A percentile compares a stretch with the other conserved stretches of the same genome.
Evolutionary conservation across 495 filamentous ascomycete species (phyloP).

Genomic region (Aspergillus nanangensis): DNA sequence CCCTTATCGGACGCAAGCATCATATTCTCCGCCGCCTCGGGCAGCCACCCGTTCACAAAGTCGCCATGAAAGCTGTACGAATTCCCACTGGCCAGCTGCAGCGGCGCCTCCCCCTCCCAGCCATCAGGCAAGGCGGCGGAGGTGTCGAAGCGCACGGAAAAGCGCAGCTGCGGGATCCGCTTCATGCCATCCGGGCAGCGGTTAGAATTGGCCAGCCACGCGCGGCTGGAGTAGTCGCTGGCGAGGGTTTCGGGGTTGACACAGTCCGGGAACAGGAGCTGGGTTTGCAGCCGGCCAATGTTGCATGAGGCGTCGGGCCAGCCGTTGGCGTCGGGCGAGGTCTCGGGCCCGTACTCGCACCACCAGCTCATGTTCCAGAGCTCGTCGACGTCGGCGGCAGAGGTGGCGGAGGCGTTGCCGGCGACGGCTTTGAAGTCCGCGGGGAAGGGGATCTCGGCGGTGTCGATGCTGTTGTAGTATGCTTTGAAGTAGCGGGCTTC

Average conservation of each 20-base stretch:
- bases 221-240: constrained; percentile 13
- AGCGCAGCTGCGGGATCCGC: constrained; percentile 15
- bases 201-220: constrained; percentile 2
- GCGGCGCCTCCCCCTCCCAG: constrained; percentile 12
- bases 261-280: constrained; percentile 17
- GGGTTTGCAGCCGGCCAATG: constrained; percentile 12
- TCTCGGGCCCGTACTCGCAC: too few relatives aligned
- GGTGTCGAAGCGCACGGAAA: constrained; percentile 17
- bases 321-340: constrained; percentile 2
- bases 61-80: constrained; percentile 18
- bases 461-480: constrained; percentile 11
- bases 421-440: constrained; percentile 15
- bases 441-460: constrained; percentile 13
- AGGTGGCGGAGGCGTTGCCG: constrained; percentile 13
- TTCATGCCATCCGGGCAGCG: constrained; percentile 14
- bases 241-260: constrained; percentile 11
- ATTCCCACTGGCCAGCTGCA: constrained; percentile 14
- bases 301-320: constrained; percentile 9
- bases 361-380: constrained; percentile 22
- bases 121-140: constrained; percentile 11
- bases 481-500: constrained; percentile 16
- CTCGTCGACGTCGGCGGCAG: constrained; percentile 13
- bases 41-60: constrained; percentile 18
- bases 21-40: constrained; percentile 23
- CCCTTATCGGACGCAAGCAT: constrained; percentile 8